These are phyloP conservation scores for Phialophora tarda DNA, from an alignment of 2,329 filamentous ascomycete genomes.

Conservation along the genomic window DNA sequence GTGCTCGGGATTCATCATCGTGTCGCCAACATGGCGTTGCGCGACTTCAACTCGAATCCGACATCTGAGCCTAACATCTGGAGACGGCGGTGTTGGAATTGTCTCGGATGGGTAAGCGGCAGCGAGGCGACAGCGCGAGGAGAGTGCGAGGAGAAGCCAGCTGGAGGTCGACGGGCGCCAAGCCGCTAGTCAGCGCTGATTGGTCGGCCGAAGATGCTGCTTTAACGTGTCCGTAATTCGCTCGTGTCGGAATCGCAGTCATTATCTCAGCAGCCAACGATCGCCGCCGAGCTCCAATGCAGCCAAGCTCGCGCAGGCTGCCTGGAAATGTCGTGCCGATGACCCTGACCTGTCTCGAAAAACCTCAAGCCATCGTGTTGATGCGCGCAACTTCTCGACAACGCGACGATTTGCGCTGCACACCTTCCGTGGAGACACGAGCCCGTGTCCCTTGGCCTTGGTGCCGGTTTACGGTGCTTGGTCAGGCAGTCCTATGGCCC, in stretches of 20 bases:
- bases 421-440: background rate
- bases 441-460: background rate
- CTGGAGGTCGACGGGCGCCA: background rate
- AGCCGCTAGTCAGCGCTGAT: background rate
- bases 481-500: background rate
- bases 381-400: background rate
- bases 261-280: background rate
- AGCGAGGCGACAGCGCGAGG: background rate
- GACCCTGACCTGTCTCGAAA: background rate
- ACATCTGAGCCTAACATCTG: background rate
- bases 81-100: background rate
- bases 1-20: conserved; percentile 9
- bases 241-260: background rate
- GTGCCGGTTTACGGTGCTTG: background rate
- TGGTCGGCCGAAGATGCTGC: background rate
- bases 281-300: background rate
- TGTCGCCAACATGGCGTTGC: background rate
- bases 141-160: background rate
- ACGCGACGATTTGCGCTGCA: background rate
- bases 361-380: background rate
- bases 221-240: background rate
- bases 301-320: background rate
- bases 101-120: conserved; percentile 1
- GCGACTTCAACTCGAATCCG: background rate
- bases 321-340: background rate